Evolutionary conservation across 352 stramenopile species (phyloP).

Genomic region (Hyphochytrium catenoides): DNA sequence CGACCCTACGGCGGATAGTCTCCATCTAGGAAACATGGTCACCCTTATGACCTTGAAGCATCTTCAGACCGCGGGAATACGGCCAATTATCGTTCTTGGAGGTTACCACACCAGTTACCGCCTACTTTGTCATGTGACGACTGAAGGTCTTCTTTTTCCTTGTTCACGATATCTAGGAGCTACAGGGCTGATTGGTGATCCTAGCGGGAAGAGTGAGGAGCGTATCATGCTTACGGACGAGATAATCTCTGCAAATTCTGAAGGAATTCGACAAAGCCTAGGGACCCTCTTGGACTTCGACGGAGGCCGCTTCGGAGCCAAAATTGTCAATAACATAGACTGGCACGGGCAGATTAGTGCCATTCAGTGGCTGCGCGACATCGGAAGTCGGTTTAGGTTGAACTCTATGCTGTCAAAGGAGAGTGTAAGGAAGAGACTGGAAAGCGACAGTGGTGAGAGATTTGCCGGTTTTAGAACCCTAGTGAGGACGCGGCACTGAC

Average conservation of each 20-base stretch:
- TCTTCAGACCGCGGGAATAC: constrained; percentile 56
- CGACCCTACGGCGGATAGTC: constrained; percentile 67
- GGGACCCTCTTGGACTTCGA: constrained; percentile 83
- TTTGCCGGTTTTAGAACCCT: too few species aligned
- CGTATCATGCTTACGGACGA: constrained; percentile 81
- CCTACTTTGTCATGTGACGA: constrained; percentile 25
- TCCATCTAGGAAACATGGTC: constrained; percentile 70
- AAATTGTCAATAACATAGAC: constrained; percentile 95
- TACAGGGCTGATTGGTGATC: constrained; percentile 87
- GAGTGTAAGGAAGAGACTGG: constrained; percentile 87
- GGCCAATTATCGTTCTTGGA: constrained; percentile 70
- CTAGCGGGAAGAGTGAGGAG: constrained; percentile 91
- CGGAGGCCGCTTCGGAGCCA: constrained; percentile 23
- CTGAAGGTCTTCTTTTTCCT: constrained; percentile 2
- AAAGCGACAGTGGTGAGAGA: too few species aligned
- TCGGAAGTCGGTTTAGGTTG: constrained; percentile 87
- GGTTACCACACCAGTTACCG: constrained; percentile 20
- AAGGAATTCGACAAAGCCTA: constrained; percentile 70
- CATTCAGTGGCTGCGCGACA: constrained; percentile 91
- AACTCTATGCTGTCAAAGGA: constrained; percentile 96
- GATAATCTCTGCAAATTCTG: constrained; percentile 63
- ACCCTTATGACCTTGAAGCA: constrained; percentile 55
- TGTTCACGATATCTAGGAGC: constrained; percentile 20
- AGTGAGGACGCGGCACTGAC: too few species aligned
- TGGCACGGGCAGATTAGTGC: constrained; percentile 86